A percentile compares a stretch with the other conserved stretches of the same genome.
phyloP scores from a whole-genome alignment of 805 yeast genomes.

The Candida vartiovaarae region DNA sequence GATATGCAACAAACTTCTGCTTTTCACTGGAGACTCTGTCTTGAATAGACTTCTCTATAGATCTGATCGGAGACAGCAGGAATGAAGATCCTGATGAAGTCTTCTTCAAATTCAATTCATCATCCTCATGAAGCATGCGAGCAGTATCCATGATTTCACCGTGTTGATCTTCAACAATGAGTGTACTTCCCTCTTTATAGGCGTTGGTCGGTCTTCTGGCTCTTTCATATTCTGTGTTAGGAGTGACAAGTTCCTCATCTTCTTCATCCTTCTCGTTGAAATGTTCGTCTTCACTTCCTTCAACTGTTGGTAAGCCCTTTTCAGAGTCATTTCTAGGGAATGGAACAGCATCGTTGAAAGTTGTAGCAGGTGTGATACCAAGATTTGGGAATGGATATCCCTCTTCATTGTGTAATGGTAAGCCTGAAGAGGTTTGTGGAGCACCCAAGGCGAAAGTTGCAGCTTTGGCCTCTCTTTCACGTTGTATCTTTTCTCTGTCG shows the following conservation, averaged over 20 bases:
- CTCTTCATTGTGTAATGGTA: slow-evolving; percentile 14
- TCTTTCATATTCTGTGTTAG: slow-evolving; percentile 17
- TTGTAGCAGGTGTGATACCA: slow-evolving; percentile 21
- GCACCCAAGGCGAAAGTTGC: slow-evolving; percentile 34
- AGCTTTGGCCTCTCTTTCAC: slow-evolving; percentile 37
- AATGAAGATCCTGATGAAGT: slow-evolving; percentile 14
- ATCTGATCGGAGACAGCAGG: slow-evolving; percentile 12
- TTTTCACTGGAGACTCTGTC: slow-evolving; percentile 1
- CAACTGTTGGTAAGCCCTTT: not conserved
- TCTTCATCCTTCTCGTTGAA: not conserved
- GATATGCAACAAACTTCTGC: slow-evolving; percentile 55
- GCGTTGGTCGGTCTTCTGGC: slow-evolving; percentile 32
- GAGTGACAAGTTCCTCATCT: slow-evolving; percentile 4
- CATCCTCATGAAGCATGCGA: slow-evolving; percentile 28
- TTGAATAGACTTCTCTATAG: not conserved
- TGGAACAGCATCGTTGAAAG: slow-evolving; percentile 8
- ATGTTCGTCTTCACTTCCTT: slow-evolving; percentile 4
- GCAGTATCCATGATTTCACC: slow-evolving; percentile 74
- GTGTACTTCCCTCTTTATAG: slow-evolving; percentile 60
- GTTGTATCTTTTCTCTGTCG: slow-evolving; percentile 31
- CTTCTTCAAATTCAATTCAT: slow-evolving; percentile 6
- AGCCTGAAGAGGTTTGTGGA: slow-evolving; percentile 10
- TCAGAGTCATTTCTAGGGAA: slow-evolving; percentile 5
- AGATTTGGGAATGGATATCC: slow-evolving; percentile 9
- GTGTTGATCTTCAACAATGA: slow-evolving; percentile 73